Percentiles rank a stretch among this genome's conserved stretches.
phyloP scores from a whole-genome alignment of 1,139 yeast genomes.

The Saccharomycopsis hybrid region DNA sequence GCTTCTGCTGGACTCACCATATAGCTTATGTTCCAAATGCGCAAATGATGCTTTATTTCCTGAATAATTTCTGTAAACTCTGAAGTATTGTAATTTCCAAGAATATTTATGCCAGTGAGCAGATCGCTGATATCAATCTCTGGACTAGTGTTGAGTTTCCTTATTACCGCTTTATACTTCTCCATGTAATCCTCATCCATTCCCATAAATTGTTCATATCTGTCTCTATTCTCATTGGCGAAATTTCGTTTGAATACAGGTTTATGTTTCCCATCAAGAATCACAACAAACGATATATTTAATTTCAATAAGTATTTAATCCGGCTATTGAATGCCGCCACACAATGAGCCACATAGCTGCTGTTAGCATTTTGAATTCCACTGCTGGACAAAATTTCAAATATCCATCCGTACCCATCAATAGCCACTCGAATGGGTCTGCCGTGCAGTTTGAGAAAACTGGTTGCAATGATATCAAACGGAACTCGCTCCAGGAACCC shows the following conservation, averaged over 20 bases:
- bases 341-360: neutral
- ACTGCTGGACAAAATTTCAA: slow-evolving; percentile 39
- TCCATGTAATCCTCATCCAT: slow-evolving; percentile 9
- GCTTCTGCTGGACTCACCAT: slow-evolving; percentile 71
- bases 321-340: slow-evolving; percentile 27
- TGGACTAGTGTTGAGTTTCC: slow-evolving; percentile 5
- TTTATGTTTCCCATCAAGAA: slow-evolving; percentile 68
- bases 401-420: slow-evolving; percentile 65
- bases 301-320: slow-evolving; percentile 44
- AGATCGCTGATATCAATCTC: neutral
- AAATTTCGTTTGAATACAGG: slow-evolving; percentile 40
- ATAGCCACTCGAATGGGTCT: slow-evolving; percentile 58
- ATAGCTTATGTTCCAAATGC: slow-evolving; percentile 38
- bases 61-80: slow-evolving; percentile 14
- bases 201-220: no score
- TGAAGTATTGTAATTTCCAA: no score
- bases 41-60: slow-evolving; percentile 30
- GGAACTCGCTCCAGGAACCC: slow-evolving; percentile 39
- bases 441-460: slow-evolving; percentile 33
- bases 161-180: slow-evolving; percentile 7
- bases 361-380: slow-evolving; percentile 15
- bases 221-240: neutral
- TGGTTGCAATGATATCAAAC: slow-evolving; percentile 37
- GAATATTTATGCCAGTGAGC: no score
- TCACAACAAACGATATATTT: slow-evolving; percentile 57